Base-by-base conservation (phyloP, 1,284 basidiomycete genomes). In the Phellinidium pouzarii region DNA sequence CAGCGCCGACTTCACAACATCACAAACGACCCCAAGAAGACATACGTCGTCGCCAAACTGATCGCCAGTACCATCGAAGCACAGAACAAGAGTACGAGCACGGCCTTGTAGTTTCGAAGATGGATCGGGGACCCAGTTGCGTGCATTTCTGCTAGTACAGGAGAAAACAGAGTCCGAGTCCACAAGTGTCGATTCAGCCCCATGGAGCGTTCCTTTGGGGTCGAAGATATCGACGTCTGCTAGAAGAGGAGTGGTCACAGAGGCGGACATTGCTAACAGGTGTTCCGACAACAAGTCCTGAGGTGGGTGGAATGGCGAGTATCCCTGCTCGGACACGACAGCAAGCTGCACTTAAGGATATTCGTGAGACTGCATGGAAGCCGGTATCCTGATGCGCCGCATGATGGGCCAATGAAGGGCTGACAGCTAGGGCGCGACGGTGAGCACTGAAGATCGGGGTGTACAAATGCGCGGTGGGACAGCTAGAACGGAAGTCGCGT, bases 61-160 rank as follows among this genome's bases (percentile, higher is more conserved):
- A 57, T 74, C 71, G 19, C 72, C 68, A 22, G 76, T 78, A 3
- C 77, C 77, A 58, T 79, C 77, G 54, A 79, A 78, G 60, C 76
- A 78, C 6, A 79, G 65, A 4, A 79, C 68, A 44, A 78, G 65
- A 0, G 71, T 74, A 9, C 73, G 68, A 3, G 64, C 20, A 8
- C 54, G 51, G 22, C 34, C 20, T 42, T 23, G 19, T 48, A 27
- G 22, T 14, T n/a, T 22, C 31, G 31, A 2, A 34, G 36, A 25
- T 9, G 52, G 51, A 25, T 57, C 38, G 26, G 56, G 53, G 12
- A 55, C 53, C 56, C 53, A 57, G 38, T 42, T 48, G 5, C 49
- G 43, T 11, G 19, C 34, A 17, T 40, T 17, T 14, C 19, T 22
- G 7, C 43, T 44, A 20, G 44, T 23, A n/a, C 42, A 26, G 20